phyloP scores from a whole-genome alignment of 441 rosid species.

The Eutrema salsugineum region DNA sequence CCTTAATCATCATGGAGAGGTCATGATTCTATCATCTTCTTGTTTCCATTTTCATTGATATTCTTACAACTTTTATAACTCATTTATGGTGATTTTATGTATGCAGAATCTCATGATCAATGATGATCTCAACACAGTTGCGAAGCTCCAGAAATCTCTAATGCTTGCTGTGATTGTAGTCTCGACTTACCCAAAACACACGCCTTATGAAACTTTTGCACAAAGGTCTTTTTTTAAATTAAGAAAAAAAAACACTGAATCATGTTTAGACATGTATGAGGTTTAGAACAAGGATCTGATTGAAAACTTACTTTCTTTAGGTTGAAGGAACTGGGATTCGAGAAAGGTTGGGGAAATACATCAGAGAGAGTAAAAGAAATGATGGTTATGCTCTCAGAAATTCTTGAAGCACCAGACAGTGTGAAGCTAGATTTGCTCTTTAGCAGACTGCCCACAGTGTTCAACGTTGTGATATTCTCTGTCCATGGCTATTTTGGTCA shows the following conservation, averaged over 20 bases:
- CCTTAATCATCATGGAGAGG: conserved; percentile 83
- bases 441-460: conserved; percentile 70
- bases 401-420: conserved; percentile 72
- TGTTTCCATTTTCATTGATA: conserved; percentile 4
- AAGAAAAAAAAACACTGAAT: not conserved
- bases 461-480: conserved; percentile 83
- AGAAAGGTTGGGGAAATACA: conserved; percentile 89
- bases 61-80: not conserved
- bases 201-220: conserved; percentile 58
- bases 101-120: conserved; percentile 73
- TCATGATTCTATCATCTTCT: conserved; percentile 17
- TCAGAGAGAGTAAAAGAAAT: conserved; percentile 68
- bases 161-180: conserved; percentile 44
- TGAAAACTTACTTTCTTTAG: conserved; percentile 32
- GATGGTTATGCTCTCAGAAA: conserved; percentile 63
- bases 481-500: conserved; percentile 95
- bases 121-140: conserved; percentile 48
- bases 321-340: conserved; percentile 71
- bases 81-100: not conserved
- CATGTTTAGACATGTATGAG: no score
- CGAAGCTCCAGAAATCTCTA: conserved; percentile 61
- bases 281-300: not conserved
- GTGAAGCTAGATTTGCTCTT: conserved; percentile 56
- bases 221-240: conserved; percentile 51
- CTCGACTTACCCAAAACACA: conserved; percentile 48